These are phyloP conservation scores for Trichoderma harzianum DNA, from an alignment of 2,329 filamentous ascomycete species.

Conservation along the genomic window DNA sequence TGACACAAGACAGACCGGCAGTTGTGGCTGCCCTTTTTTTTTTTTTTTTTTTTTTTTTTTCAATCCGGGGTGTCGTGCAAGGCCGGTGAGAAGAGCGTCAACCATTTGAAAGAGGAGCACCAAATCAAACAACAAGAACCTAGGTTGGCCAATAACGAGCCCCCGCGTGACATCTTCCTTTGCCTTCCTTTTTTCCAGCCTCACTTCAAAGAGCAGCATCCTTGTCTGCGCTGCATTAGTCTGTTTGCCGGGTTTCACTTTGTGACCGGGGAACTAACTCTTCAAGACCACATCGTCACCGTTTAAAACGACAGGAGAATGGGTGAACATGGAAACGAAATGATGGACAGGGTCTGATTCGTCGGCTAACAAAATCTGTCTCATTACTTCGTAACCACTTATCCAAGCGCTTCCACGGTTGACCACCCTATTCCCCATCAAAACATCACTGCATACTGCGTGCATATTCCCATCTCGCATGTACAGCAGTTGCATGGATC, in stretches of 20 bases:
- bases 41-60: neutral
- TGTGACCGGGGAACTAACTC: neutral
- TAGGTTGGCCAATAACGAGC: neutral
- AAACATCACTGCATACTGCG: neutral
- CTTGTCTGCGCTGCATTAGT: neutral
- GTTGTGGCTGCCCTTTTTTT: neutral
- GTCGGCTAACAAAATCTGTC: neutral
- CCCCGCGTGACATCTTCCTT: neutral
- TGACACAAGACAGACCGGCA: neutral
- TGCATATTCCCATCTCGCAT: neutral
- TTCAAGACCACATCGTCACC: neutral
- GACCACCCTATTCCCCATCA: neutral
- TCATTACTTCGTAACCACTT: neutral
- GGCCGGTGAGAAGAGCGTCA: neutral
- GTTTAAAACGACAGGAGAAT: neutral
- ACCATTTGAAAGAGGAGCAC: neutral
- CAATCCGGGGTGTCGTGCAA: neutral
- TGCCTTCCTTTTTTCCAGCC: neutral
- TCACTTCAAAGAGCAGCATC: neutral
- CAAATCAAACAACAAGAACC: neutral
- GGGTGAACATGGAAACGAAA: neutral
- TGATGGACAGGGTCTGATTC: neutral
- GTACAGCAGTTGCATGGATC: neutral
- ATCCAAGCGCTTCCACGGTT: too few relatives aligned
- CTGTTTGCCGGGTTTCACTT: neutral